Evolutionary conservation across 2,329 filamentous ascomycete species (phyloP), one percentile per base, ranked within the genome.

Genomic region (Sodiomyces alkalinus): DNA sequence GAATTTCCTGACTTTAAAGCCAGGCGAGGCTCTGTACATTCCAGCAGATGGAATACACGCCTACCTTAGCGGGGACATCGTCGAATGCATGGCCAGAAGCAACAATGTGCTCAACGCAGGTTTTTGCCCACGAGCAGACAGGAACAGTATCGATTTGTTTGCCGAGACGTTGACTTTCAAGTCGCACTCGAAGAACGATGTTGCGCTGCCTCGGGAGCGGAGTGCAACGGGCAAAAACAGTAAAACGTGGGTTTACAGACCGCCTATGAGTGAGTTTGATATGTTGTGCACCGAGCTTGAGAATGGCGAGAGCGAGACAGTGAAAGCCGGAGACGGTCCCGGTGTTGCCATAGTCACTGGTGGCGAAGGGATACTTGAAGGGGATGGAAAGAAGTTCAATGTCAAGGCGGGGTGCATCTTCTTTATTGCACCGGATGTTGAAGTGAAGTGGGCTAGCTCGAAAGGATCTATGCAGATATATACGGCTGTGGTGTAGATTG

Each of bases 51-150:
- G 74, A 4, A 78, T 81, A 30, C 76, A 83, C 43, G 77, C 77
- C 0, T 83, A 81, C 43, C 56, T 83, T 0, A 64, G 64, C 4
- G 79, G 79, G 3, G 71, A 82, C 44, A 80, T 83, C 28, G 70
- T 83, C 40, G 78, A 83, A 48, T 82, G 77, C 51, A 83, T 83
- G 78, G 78, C 78, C 2, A 64, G 76, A 6, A 73, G 64, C 13
- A 74, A 83, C 54, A 81, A 82, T 33, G 77, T 85, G 2, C 58
- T 85, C 27, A 80, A 80, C 47, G 71, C 68, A 0, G 78, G 79
- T 0, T 81, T 86, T 56, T 83, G 76, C 39, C 76, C 78, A 0
- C 58, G 59, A 2, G 65, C 69, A 0, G 70, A 80, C 26, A 61
- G 75, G 9, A 65, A 80, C 42, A 69, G 59, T 23, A 56, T 74